Base-by-base conservation (phyloP, 1,284 basidiomycete genomes). In the Sphagnurus paluster region DNA sequence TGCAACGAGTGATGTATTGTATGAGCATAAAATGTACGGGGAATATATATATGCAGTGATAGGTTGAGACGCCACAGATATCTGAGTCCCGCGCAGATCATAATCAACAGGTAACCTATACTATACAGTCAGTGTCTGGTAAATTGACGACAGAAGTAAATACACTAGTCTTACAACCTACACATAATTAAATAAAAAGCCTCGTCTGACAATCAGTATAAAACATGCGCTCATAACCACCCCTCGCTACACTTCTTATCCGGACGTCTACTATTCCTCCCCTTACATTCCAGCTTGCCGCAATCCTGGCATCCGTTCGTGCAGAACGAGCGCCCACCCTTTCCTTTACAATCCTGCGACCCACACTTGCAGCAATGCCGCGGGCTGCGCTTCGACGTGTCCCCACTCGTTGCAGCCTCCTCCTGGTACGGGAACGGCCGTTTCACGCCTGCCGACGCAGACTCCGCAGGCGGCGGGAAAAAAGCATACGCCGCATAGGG, bases 271-370 rank as follows among this genome's bases (percentile, higher is more conserved):
- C 80, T 84, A 58, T 87, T 88, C 63, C 85, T 71, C 28, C 85
- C 85, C 56, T 74, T 80, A 59, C 85, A 88, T 20, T 83, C 82
- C 53, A 81, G 56, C 68, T 82, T 82, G 16, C 84, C 83, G 59
- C 86, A 88, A 63, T 88, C 85, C 67, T 87, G 82, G 56, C 85
- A 88, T 34, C 76, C 69, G 60, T 81, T 86, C 54, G 67, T 69
- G 60, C 85, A 88, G 59, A 85, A 87, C 36, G 69, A 69, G 21
- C 83, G 70, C 6, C 85, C 85, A 8, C 85, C 85, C 55, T 87
- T 88, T 37, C 85, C 85, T 62, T 88, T 88, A 64, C 85, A 88
- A 20, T 84, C 79, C 61, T 83, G 79, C 35, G 77, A 81, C 9
- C 85, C 85, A 49, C 85, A 88, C 67, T 88, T 88, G 60, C 81